These are phyloP conservation scores for Lasiosphaeria miniovina DNA, from an alignment of 495 filamentous ascomycete species.

Conservation along the genomic window DNA sequence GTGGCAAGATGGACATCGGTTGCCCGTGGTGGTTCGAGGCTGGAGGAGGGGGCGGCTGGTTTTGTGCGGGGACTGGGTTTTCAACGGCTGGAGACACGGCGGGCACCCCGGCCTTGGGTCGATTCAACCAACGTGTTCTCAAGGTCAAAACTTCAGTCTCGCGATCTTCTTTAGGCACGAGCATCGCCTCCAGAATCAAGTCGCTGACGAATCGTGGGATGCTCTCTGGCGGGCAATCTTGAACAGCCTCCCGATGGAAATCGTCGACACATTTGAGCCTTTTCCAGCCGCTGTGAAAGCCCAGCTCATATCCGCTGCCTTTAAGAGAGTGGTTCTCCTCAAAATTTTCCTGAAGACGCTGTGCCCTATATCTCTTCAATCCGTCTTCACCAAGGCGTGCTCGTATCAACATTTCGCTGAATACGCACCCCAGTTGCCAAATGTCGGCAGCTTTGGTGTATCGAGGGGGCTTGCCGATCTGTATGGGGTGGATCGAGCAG, in stretches of 20 bases:
- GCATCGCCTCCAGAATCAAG: background rate
- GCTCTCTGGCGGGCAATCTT: background rate
- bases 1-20: no score
- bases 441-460: slow-evolving; percentile 2
- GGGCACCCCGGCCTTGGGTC: no score
- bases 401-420: slow-evolving; percentile 9
- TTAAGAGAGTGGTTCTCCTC: background rate
- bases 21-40: no score
- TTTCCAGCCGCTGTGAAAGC: slow-evolving; percentile 2
- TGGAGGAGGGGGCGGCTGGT: no score
- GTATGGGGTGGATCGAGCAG: background rate
- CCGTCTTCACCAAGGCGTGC: background rate
- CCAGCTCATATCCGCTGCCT: background rate
- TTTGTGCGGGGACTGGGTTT: no score
- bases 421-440: slow-evolving; percentile 7
- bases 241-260: background rate
- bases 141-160: background rate
- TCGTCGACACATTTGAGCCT: background rate
- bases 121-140: background rate
- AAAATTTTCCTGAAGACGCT: background rate
- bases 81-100: no score
- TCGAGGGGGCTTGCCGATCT: background rate
- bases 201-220: background rate
- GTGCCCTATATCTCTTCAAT: background rate
- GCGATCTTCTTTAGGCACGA: background rate